Conservation (phyloP, 2,329 filamentous ascomycete genomes). For the Phaeosphaeria sp. region DNA sequence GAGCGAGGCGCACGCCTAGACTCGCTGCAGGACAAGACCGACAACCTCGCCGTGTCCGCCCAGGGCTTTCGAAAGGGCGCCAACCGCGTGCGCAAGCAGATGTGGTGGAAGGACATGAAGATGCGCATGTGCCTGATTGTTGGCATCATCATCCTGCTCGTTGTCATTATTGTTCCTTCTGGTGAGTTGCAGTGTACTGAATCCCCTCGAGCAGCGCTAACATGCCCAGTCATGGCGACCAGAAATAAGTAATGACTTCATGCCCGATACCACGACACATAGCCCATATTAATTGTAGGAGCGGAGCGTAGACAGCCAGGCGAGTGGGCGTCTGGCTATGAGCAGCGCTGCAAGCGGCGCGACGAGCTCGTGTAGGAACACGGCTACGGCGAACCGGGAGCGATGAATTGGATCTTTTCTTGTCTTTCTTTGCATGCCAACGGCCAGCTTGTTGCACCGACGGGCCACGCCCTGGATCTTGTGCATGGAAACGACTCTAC, state of each 20-base stretch:
- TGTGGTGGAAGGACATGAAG: constrained; percentile 99
- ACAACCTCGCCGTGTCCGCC: constrained; percentile 90
- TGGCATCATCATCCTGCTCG: constrained; percentile 87
- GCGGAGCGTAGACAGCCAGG: constrained; percentile 28
- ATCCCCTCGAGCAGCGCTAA: constrained; percentile 12
- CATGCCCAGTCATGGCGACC: constrained; percentile 34
- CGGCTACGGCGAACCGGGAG: constrained; percentile 46
- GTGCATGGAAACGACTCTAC: constrained; percentile 23
- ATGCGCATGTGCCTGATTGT: constrained; percentile 97
- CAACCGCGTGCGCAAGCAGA: constrained; percentile 89
- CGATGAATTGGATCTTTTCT: constrained; percentile 41
- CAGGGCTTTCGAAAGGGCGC: constrained; percentile 96
- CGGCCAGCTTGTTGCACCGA: constrained; percentile 31
- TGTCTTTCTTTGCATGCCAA: constrained; percentile 47
- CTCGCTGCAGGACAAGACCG: constrained; percentile 88
- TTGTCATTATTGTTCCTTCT: constrained; percentile 92
- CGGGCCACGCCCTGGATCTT: constrained; percentile 24
- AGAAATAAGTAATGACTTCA: constrained; percentile 33
- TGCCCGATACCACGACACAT: constrained; percentile 37
- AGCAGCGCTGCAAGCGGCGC: constrained; percentile 30
- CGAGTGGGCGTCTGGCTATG: constrained; percentile 25
- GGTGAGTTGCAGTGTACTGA: constrained; percentile 65
- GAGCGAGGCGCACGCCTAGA: constrained; percentile 91
- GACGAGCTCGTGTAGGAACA: constrained; percentile 41
- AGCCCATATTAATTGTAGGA: constrained; percentile 37